These are phyloP conservation scores for Phytopythium aichiense DNA, from an alignment of 352 stramenopile species.

Conservation along the genomic window DNA sequence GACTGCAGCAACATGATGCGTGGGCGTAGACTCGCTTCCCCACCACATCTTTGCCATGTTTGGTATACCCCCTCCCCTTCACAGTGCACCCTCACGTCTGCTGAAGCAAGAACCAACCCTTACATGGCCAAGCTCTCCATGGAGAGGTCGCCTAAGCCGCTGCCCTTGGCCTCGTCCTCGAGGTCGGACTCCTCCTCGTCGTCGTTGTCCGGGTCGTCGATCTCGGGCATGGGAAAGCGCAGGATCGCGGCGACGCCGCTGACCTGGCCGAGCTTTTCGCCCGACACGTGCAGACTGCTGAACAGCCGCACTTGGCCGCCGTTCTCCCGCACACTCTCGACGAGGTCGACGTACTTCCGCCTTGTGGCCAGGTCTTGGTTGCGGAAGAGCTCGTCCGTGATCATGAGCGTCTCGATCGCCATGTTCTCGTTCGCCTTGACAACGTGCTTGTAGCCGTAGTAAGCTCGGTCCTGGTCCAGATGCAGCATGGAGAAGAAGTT, in stretches of 20 bases:
- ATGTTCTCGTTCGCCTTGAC: slow-evolving; percentile 87
- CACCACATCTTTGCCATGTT: background rate
- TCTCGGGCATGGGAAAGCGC: slow-evolving; percentile 95
- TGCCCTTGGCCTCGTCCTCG: slow-evolving; percentile 34
- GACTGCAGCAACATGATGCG: slow-evolving; percentile 23
- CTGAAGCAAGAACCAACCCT: background rate
- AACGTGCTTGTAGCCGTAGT: slow-evolving; percentile 97
- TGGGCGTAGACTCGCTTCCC: slow-evolving; percentile 5
- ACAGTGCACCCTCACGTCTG: background rate
- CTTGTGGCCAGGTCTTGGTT: slow-evolving; percentile 86
- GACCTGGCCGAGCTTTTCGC: slow-evolving; percentile 93
- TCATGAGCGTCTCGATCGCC: slow-evolving; percentile 94
- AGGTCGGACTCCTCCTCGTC: slow-evolving; percentile 44
- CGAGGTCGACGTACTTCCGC: slow-evolving; percentile 92
- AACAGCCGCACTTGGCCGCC: slow-evolving; percentile 93
- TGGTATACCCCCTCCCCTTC: background rate
- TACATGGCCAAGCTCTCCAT: slow-evolving; percentile 63
- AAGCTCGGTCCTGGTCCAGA: slow-evolving; percentile 93
- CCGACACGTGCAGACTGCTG: slow-evolving; percentile 93
- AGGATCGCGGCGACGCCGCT: slow-evolving; percentile 95
- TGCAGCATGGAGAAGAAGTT: slow-evolving; percentile 97
- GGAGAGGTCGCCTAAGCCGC: slow-evolving; percentile 59
- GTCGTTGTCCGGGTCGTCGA: slow-evolving; percentile 88
- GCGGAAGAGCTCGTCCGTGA: slow-evolving; percentile 95
- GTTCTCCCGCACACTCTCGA: slow-evolving; percentile 91